Base-by-base conservation (phyloP, 2,329 filamentous ascomycete genomes). In the Colletotrichum sp. region DNA sequence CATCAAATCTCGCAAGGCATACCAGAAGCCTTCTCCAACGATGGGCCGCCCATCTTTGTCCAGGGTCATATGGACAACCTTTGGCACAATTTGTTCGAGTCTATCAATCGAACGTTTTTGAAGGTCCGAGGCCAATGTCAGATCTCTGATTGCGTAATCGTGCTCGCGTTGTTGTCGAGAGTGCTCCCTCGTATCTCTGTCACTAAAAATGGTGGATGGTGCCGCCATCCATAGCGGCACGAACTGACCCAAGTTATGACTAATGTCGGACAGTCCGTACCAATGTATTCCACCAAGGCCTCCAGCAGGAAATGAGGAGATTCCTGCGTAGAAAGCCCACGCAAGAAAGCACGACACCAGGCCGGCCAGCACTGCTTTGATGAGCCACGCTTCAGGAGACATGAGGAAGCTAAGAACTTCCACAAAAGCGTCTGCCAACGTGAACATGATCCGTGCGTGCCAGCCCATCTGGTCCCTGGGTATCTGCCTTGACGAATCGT, bases 11-110 rank as follows among this genome's bases (percentile, higher is more conserved):
- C 87, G 86, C 10, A 95, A 82, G 0, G 93, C 93, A 72, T 91
- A 86, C 90, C 92, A 95, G 75, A 95, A 94, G 4, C 92, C 88
- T 28, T 90, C 86, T 0, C 90, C 85, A 18, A 95, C 89, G 26
- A 89, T 83, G 0, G 86, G 83, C 12, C 88, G 87, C 16, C 92
- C 93, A 34, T 90, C 82, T 39, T 85, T 82, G 72, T 89, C 85
- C 9, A 87, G 86, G 16, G 88, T 86, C 78, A 94, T 88, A 75
- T 90, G 88, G 6, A 95, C 85, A 12, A 89, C 79, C 15, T 88
- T 86, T 0, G 93, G 93, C 5, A 95, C 82, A 6, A 89, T 83
- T 0, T 84, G 79, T 63, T 89, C 81, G 4, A 94, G 80, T 39
- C 86, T 86, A 16, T 86, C 79, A 7, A 89, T 79, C 0, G 86